A percentile compares a stretch with the other conserved stretches of the same genome.
Evolutionary conservation across 2,329 filamentous ascomycete genomes (phyloP).

Genomic region (Botrytis medusae): DNA sequence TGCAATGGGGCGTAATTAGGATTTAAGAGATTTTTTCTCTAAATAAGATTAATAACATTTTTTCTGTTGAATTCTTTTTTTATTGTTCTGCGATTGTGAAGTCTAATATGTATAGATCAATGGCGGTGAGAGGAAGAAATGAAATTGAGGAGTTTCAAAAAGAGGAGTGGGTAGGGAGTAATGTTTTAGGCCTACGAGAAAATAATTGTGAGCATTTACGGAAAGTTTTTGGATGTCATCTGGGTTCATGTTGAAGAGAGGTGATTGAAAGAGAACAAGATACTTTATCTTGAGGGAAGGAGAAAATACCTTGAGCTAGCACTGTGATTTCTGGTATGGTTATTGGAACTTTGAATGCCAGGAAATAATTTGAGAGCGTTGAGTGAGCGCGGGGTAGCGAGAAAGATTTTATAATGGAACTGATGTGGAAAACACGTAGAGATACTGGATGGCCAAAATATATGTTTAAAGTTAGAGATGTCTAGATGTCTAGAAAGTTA

Average conservation of each 20-base stretch:
- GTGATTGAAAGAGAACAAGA: too few relatives aligned
- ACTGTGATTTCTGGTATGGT: neutral
- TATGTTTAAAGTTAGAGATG: too few relatives aligned
- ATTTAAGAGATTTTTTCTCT: neutral
- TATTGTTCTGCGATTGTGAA: neutral
- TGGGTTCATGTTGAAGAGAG: neutral
- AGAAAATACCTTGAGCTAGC: neutral
- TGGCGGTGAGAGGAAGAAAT: neutral
- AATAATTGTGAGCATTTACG: neutral
- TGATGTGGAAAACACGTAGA: neutral
- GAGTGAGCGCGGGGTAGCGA: neutral
- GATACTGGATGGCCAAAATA: neutral
- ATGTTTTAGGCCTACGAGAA: neutral
- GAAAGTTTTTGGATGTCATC: neutral
- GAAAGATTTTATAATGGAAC: neutral
- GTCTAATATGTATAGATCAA: neutral
- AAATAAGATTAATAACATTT: neutral
- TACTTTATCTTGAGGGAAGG: neutral
- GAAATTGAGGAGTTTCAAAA: neutral
- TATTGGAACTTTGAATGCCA: neutral
- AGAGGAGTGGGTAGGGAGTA: neutral
- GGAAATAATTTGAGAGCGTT: neutral
- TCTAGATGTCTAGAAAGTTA: too few relatives aligned
- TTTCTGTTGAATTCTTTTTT: neutral
- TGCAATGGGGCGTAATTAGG: conserved; percentile 7